These are phyloP conservation scores for Aspergillus aculeatinus DNA, from an alignment of 2,329 filamentous ascomycete species.

Conservation along the genomic window DNA sequence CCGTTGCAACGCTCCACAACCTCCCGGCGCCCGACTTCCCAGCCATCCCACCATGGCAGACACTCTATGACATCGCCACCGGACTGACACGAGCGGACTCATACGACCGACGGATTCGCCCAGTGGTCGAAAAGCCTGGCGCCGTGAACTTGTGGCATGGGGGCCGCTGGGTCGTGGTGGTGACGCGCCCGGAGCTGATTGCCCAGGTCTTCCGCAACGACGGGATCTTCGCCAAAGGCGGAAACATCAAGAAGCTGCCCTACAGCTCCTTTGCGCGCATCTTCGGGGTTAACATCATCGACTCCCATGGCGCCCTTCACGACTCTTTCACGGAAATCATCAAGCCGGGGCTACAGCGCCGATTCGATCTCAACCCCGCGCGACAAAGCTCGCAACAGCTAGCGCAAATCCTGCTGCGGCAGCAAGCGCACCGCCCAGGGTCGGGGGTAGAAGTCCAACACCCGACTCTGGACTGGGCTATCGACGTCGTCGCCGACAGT, in stretches of 20 bases:
- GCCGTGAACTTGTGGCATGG: conserved; percentile 53
- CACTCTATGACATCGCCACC: no score
- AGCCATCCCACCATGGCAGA: no score
- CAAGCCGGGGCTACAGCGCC: conserved; percentile 7
- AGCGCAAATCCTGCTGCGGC: not conserved
- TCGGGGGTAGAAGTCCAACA: conserved; percentile 23
- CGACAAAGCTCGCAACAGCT: not conserved
- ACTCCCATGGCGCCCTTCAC: conserved; percentile 5
- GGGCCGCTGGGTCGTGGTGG: conserved; percentile 51
- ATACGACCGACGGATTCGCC: not conserved
- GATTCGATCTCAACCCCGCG: not conserved
- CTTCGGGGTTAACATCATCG: conserved; percentile 22
- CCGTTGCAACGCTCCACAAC: no score
- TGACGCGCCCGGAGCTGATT: conserved; percentile 47
- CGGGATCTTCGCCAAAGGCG: conserved; percentile 37
- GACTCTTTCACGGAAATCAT: conserved; percentile 7
- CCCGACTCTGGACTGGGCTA: conserved; percentile 28
- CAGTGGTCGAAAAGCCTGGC: not conserved
- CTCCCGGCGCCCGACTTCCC: no score
- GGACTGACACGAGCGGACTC: not conserved
- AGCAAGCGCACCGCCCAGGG: not conserved
- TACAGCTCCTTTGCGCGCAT: conserved; percentile 39
- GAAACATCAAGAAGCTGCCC: conserved; percentile 45
- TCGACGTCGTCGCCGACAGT: conserved; percentile 27
- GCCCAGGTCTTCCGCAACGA: conserved; percentile 40